Evolutionary conservation across 805 yeast genomes (phyloP).

Genomic region (Sporopachydermia quercuum): DNA sequence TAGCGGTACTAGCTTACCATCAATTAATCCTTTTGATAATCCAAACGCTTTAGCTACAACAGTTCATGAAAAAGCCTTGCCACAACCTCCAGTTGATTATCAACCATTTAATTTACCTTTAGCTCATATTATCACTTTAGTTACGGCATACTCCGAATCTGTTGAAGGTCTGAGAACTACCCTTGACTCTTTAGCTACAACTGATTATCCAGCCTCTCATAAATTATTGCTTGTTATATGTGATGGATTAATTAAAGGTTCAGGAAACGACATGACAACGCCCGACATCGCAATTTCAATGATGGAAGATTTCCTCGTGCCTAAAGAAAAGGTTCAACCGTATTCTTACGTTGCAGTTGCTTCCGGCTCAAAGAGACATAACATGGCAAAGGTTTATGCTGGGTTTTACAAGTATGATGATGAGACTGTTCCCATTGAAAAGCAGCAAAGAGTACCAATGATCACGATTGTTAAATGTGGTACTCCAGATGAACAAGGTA

Average conservation of each 20-base stretch:
- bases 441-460: conserved; percentile 70
- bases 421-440: conserved; percentile 55
- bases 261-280: conserved; percentile 77
- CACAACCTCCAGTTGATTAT: conserved; percentile 82
- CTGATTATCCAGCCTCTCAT: conserved; percentile 92
- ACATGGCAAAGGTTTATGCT: conserved; percentile 92
- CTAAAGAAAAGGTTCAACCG: conserved; percentile 63
- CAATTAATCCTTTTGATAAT: conserved; percentile 16
- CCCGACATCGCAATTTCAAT: conserved; percentile 80
- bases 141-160: conserved; percentile 93
- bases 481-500: conserved; percentile 58
- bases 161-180: conserved; percentile 76
- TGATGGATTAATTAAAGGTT: conserved; percentile 90
- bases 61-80: conserved; percentile 64
- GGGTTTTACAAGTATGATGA: conserved; percentile 87
- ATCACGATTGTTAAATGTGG: conserved; percentile 77
- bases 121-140: conserved; percentile 56
- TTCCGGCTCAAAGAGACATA: conserved; percentile 86
- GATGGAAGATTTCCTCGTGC: conserved; percentile 68
- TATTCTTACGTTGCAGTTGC: conserved; percentile 92
- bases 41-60: conserved; percentile 40
- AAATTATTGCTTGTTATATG: conserved; percentile 74
- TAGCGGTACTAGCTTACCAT: conserved; percentile 16
- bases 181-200: conserved; percentile 83
- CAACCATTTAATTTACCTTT: conserved; percentile 81